Percentiles rank a stretch among this genome's conserved stretches.
These are phyloP conservation scores for Pseudonitzschia delicatissima DNA, from an alignment of 108 stramenopile species.

Conservation along the genomic window DNA sequence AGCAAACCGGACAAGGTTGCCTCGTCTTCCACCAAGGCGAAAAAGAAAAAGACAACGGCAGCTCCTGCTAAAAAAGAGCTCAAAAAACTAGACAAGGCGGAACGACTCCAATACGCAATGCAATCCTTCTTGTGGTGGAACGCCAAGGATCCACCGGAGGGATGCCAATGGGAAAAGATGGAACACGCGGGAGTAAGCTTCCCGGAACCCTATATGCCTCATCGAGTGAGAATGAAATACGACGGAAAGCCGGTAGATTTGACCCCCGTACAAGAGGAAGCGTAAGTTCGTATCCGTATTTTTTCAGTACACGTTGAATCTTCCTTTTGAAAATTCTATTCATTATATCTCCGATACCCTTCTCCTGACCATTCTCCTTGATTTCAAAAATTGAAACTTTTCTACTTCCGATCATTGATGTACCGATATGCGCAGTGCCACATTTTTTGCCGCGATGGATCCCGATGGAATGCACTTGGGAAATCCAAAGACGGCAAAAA, in stretches of 20 bases:
- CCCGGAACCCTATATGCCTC: constrained; percentile 90
- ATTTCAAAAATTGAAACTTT: background rate
- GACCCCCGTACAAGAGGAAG: constrained; percentile 92
- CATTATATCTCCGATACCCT: background rate
- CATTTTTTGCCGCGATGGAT: constrained; percentile 96
- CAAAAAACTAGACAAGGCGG: constrained; percentile 74
- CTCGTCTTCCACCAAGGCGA: constrained; percentile 14
- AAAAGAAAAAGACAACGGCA: background rate
- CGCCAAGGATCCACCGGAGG: constrained; percentile 76
- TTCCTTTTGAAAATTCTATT: background rate
- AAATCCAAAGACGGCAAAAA: constrained; percentile 86
- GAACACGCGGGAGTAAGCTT: constrained; percentile 97
- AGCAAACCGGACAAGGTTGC: constrained; percentile 1
- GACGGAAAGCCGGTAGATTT: constrained; percentile 89
- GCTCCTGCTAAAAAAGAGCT: constrained; percentile 18
- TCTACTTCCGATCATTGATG: background rate
- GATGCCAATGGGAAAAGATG: constrained; percentile 93
- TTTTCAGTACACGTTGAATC: background rate
- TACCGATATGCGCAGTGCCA: constrained; percentile 56
- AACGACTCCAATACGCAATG: constrained; percentile 85
- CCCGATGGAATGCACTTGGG: constrained; percentile 94
- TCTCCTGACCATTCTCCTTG: background rate
- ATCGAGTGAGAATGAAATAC: constrained; percentile 92
- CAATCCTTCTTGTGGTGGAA: constrained; percentile 92
- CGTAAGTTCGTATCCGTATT: constrained; percentile 42